Percentiles rank a stretch among this genome's conserved stretches.
These are phyloP conservation scores for Hanseniaspora valbyensis DNA, from an alignment of 805 yeast genomes.

Conservation along the genomic window DNA sequence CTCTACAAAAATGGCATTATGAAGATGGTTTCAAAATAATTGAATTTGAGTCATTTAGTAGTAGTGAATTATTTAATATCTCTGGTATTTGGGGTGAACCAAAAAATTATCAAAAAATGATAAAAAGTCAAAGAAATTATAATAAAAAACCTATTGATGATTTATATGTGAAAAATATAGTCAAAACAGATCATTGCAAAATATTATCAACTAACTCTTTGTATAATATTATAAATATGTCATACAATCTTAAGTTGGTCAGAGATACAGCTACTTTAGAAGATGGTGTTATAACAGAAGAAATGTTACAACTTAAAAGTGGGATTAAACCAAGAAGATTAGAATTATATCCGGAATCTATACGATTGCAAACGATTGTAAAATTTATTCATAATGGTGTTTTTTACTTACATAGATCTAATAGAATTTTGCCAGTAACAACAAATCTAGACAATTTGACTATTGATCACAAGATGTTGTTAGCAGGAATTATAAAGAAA, in stretches of 20 bases:
- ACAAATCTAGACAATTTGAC: neutral
- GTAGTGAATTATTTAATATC: conserved; percentile 9
- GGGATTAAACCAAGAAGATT: conserved; percentile 3
- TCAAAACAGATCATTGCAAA: conserved; percentile 11
- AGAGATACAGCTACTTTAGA: neutral
- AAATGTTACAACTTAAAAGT: conserved; percentile 5
- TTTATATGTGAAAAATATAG: conserved; percentile 9
- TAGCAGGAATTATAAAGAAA: conserved; percentile 2
- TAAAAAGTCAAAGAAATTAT: neutral
- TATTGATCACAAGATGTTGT: neutral
- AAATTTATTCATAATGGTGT: neutral
- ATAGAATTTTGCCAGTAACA: neutral
- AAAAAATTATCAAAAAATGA: neutral
- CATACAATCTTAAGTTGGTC: conserved; percentile 8
- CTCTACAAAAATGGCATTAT: neutral
- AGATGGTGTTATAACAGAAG: conserved; percentile 10
- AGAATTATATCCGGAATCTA: conserved; percentile 5
- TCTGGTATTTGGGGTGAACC: conserved; percentile 14
- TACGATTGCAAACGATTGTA: neutral
- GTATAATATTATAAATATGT: neutral
- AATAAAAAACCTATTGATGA: conserved; percentile 14
- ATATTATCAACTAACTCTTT: neutral
- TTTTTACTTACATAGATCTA: neutral
- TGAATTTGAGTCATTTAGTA: conserved; percentile 10
- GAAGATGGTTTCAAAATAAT: conserved; percentile 7